Percentiles rank a stretch among this genome's conserved stretches.
phyloP scores from a whole-genome alignment of 371 early-diverging fungal species.

The Chytridiales sp. region DNA sequence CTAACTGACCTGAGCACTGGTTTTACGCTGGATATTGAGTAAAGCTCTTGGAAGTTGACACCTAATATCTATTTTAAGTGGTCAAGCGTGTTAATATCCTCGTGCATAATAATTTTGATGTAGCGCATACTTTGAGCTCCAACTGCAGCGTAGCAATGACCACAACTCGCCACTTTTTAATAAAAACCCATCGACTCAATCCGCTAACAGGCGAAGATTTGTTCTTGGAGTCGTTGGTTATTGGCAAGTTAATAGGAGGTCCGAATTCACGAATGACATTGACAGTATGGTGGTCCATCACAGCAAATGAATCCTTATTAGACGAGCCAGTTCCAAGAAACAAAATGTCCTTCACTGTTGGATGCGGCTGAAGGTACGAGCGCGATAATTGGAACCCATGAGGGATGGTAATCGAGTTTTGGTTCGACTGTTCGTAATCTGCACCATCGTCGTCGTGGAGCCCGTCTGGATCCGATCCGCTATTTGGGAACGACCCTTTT shows the following conservation, averaged over 20 bases:
- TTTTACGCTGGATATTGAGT: conserved; percentile 35
- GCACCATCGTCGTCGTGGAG: too few species aligned
- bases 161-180: conserved; percentile 38
- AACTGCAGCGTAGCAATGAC: conserved; percentile 40
- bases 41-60: conserved; percentile 33
- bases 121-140: conserved; percentile 40
- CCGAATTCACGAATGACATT: too few species aligned
- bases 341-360: too few species aligned
- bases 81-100: not conserved
- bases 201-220: conserved; percentile 32
- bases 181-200: conserved; percentile 42
- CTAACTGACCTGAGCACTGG: conserved; percentile 41
- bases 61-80: conserved; percentile 32
- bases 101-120: not conserved
- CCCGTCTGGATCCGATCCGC: too few species aligned
- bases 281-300: not conserved
- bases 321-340: too few species aligned
- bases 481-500: too few species aligned
- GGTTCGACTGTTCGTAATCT: too few species aligned
- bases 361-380: too few species aligned
- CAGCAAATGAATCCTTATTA: not conserved
- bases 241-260: too few species aligned
- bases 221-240: not conserved
- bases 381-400: conserved; percentile 27
- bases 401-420: conserved; percentile 18